Evolutionary conservation across 306 rosid genomes (phyloP).

Genomic region (Alnus rubra): DNA sequence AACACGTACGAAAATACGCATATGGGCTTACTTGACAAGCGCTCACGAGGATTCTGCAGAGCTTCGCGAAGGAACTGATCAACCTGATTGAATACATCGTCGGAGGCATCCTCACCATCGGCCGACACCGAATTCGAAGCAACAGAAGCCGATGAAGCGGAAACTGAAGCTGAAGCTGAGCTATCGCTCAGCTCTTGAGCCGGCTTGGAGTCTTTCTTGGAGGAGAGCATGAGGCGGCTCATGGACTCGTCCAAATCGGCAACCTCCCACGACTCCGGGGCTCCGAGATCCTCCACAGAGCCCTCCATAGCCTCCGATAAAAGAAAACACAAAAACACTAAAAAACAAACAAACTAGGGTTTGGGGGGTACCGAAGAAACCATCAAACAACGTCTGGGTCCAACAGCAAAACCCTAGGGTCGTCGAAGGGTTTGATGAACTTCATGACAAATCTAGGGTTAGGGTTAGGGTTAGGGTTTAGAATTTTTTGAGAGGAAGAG

Average conservation of each 20-base stretch:
- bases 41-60: slow-evolving; percentile 93
- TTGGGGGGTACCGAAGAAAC: slow-evolving; percentile 24
- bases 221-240: slow-evolving; percentile 70
- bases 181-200: slow-evolving; percentile 18
- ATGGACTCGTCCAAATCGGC: slow-evolving; percentile 83
- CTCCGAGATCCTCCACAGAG: slow-evolving; percentile 89
- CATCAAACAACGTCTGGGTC: slow-evolving; percentile 27
- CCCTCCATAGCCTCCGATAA: slow-evolving; percentile 62
- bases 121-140: background rate
- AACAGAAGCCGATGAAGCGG: slow-evolving; percentile 32
- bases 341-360: slow-evolving; percentile 29
- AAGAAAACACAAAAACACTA: background rate
- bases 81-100: slow-evolving; percentile 65
- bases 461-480: slow-evolving; percentile 41
- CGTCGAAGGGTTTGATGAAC: slow-evolving; percentile 21
- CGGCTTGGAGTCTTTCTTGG: slow-evolving; percentile 48
- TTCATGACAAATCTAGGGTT: slow-evolving; percentile 44
- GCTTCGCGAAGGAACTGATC: slow-evolving; percentile 97
- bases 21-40: slow-evolving; percentile 65
- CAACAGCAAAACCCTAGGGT: slow-evolving; percentile 21
- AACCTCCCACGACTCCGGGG: slow-evolving; percentile 97
- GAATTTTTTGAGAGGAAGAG: slow-evolving; percentile 7
- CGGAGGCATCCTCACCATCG: slow-evolving; percentile 31
- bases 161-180: slow-evolving; percentile 15
- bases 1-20: background rate